These are phyloP conservation scores for Alopecurus myosuroides DNA, from an alignment of 176 grass and related monocot species.

Conservation along the genomic window DNA sequence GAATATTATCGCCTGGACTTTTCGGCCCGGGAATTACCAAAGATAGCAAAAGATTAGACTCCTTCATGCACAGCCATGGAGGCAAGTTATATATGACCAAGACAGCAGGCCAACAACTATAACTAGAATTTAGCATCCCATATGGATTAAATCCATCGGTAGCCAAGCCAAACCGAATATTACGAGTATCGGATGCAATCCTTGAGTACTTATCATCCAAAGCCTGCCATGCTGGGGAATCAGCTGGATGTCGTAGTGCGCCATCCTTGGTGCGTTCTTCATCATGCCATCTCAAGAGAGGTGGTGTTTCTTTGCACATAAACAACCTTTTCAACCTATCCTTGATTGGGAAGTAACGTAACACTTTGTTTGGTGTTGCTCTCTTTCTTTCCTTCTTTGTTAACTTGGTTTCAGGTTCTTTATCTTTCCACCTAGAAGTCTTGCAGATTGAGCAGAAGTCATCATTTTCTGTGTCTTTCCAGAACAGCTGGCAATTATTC, in stretches of 20 bases:
- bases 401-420: neutral
- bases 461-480: neutral
- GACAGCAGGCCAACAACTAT: too few relatives aligned
- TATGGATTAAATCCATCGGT: neutral
- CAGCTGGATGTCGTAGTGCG: neutral
- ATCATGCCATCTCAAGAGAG: neutral
- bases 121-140: neutral
- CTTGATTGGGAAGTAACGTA: neutral
- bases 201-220: neutral
- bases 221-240: neutral
- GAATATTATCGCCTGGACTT: neutral
- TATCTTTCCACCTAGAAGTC: neutral
- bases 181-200: neutral
- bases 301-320: neutral
- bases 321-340: neutral
- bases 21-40: neutral
- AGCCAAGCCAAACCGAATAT: neutral
- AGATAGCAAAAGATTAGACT: neutral
- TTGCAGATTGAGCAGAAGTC: neutral
- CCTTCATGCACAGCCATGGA: neutral
- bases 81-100: too few relatives aligned
- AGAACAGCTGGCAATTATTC: neutral
- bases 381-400: neutral
- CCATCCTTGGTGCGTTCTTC: neutral
- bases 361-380: neutral